Percentiles rank a stretch among this genome's conserved stretches.
Evolutionary conservation across 2,329 filamentous ascomycete species (phyloP).

Genomic region (Fusarium begoniae): DNA sequence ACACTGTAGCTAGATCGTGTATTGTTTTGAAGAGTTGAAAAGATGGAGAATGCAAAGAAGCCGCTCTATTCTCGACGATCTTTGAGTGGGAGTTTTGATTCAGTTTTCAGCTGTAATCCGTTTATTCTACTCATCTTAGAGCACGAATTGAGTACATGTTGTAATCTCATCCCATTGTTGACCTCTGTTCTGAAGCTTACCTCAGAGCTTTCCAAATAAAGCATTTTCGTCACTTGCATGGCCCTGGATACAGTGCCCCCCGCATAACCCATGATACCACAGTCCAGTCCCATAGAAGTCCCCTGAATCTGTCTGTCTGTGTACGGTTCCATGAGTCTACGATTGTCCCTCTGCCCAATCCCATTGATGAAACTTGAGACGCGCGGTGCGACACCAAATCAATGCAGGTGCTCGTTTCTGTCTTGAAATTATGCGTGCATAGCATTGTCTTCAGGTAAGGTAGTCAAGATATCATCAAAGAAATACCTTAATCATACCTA

Average conservation of each 20-base stretch:
- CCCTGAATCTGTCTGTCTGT: not conserved
- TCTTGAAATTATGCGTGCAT: not conserved
- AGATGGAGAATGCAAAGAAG: not conserved
- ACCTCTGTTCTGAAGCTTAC: slow-evolving; percentile 7
- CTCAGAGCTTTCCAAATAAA: slow-evolving; percentile 8
- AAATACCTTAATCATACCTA: not conserved
- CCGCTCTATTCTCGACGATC: not conserved
- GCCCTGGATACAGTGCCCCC: slow-evolving; percentile 40
- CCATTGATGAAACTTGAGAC: slow-evolving; percentile 15
- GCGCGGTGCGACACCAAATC: not conserved
- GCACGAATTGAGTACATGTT: slow-evolving; percentile 34
- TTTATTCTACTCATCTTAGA: not conserved
- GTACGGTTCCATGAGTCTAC: slow-evolving; percentile 11
- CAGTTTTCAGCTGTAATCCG: not conserved
- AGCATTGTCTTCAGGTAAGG: not conserved
- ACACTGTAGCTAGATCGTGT: slow-evolving; percentile 32
- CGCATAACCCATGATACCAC: slow-evolving; percentile 41
- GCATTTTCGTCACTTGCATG: slow-evolving; percentile 20
- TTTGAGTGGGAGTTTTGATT: not conserved
- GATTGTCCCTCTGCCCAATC: not conserved
- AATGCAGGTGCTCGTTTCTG: slow-evolving; percentile 2
- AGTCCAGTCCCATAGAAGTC: slow-evolving; percentile 19
- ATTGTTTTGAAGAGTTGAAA: slow-evolving; percentile 2
- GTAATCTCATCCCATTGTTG: slow-evolving; percentile 8
- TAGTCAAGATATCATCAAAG: not conserved